phyloP scores from a whole-genome alignment of 768 basidiomycete species.

The Cyclocybe cylindracea region DNA sequence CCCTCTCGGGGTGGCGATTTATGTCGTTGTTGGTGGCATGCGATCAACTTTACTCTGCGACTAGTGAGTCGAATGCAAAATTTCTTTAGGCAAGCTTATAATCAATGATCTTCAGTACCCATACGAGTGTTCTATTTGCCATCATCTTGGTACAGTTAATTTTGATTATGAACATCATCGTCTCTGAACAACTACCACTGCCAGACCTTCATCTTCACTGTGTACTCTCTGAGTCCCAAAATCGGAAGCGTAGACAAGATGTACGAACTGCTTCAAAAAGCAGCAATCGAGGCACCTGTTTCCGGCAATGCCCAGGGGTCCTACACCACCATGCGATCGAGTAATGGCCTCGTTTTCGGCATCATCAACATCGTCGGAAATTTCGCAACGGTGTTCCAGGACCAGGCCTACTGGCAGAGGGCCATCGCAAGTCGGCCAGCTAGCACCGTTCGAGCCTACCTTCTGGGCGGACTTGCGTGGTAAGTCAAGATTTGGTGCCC shows the following conservation, averaged over 20 bases:
- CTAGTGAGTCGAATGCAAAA: constrained; percentile 54
- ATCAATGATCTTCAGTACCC: constrained; percentile 52
- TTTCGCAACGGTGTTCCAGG: constrained; percentile 60
- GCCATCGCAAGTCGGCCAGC: constrained; percentile 87
- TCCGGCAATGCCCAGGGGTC: constrained; percentile 82
- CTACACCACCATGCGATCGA: constrained; percentile 81
- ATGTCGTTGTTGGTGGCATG: constrained; percentile 88
- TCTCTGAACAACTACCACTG: no score
- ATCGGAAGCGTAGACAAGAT: constrained; percentile 81
- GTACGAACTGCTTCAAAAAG: constrained; percentile 75
- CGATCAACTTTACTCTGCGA: constrained; percentile 84
- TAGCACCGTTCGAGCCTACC: constrained; percentile 87
- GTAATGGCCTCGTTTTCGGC: constrained; percentile 78
- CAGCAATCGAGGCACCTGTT: constrained; percentile 58
- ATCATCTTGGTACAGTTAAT: constrained; percentile 59
- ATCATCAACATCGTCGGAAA: constrained; percentile 90
- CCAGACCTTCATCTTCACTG: constrained; percentile 62
- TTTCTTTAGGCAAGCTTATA: not conserved
- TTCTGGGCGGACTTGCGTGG: constrained; percentile 90
- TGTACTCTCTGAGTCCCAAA: constrained; percentile 75
- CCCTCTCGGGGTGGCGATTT: constrained; percentile 84
- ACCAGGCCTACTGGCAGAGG: constrained; percentile 88
- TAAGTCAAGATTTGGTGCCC: no score
- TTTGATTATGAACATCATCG: no score
- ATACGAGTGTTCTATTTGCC: constrained; percentile 82